Evolutionary conservation across 176 grass and related monocot genomes (phyloP).

Genomic region (Oryza australiensis): DNA sequence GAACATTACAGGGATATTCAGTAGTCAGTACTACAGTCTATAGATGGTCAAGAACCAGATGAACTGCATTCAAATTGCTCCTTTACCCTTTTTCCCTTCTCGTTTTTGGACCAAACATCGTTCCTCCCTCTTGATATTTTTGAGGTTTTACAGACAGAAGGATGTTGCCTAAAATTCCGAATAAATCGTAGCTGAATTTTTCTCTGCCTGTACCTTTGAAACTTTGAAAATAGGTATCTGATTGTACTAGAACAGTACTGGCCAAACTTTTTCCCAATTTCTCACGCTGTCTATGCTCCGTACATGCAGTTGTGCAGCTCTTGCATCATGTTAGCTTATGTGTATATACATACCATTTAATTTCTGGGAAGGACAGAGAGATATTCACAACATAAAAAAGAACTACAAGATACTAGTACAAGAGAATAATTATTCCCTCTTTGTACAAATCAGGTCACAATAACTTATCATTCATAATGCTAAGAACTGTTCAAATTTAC

Average conservation of each 20-base stretch:
- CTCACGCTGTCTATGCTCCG: too few relatives aligned
- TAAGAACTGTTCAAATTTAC: not conserved
- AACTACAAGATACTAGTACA: not conserved
- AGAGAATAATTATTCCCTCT: slow-evolving; percentile 9
- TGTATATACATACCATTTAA: not conserved
- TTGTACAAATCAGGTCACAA: not conserved
- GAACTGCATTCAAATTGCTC: not conserved
- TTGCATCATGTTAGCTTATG: too few relatives aligned
- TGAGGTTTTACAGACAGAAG: not conserved
- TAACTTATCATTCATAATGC: not conserved
- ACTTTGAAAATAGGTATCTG: too few relatives aligned
- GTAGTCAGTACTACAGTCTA: not conserved
- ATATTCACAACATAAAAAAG: not conserved
- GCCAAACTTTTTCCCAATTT: too few relatives aligned
- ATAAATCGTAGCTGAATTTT: too few relatives aligned
- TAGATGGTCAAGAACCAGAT: not conserved
- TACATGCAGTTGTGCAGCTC: too few relatives aligned
- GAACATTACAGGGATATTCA: not conserved
- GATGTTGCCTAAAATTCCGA: not conserved
- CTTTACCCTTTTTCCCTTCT: not conserved
- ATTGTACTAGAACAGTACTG: too few relatives aligned
- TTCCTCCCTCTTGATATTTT: not conserved
- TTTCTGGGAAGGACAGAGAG: not conserved
- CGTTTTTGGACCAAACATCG: not conserved
- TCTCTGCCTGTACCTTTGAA: too few relatives aligned